Evolutionary conservation across 768 basidiomycete species (phyloP), one percentile per base, ranked within the genome.

Genomic region (Paxillus ammoniavirescens): DNA sequence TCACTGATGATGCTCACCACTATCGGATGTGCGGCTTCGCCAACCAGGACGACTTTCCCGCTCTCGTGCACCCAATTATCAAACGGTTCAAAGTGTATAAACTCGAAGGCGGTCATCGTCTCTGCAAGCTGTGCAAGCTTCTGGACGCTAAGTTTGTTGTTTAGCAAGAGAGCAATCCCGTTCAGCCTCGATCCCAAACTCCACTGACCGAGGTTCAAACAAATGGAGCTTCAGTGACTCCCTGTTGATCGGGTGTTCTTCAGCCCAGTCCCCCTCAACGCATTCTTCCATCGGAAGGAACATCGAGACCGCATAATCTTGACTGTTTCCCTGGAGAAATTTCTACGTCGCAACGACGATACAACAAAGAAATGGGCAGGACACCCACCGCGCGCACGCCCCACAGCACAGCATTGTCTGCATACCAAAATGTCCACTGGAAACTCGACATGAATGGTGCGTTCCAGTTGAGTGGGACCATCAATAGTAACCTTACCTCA

Each of bases 1-100:
- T 50, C 23, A 14, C 17, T 30, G n/a, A 15, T 14, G 28, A 18
- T 8, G 50, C 60, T 57, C 47, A 80, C 83, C 58, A 78, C 63
- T 35, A 79, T 66, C 2, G 84, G 81, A 64, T 85, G 83, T 2
- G 79, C 82, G 0, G 83, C 82, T 56, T 84, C 79, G 31, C 83
- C 84, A 18, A 82, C 69, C 6, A 85, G 61, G 14, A 81, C 79
- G 2, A 83, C 71, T 48, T 73, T 73, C 9, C 77, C 79, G 5
- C 71, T 67, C 26, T 81, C 77, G 57, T 82, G 81, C 2, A 79
- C 77, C 67, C 80, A 75, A 28, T 69, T 75, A 13, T 83, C 80
- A 28, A 80, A 68, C 13, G 72, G 68, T 2, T 67, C 61, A n/a
- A 26, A 26, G 6, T 26, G 26, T 30, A 71, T 70, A 38, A 76